Percentiles rank a stretch among this genome's conserved stretches.
These are phyloP conservation scores for Bauhinia variegata DNA, from an alignment of 306 rosid genomes.

Conservation along the genomic window DNA sequence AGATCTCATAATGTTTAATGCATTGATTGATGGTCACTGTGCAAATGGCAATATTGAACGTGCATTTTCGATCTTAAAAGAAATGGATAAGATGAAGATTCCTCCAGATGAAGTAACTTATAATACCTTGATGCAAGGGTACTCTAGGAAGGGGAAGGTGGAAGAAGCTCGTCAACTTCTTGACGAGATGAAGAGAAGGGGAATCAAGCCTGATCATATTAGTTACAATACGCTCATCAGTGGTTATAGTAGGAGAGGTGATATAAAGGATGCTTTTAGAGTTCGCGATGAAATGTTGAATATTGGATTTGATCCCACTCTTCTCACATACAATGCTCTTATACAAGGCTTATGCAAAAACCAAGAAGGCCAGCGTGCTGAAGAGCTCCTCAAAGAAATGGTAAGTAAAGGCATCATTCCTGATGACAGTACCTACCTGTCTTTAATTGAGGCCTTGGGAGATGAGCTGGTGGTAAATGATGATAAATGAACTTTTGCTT, in stretches of 20 bases:
- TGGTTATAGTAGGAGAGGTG: constrained; percentile 83
- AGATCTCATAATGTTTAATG: too few relatives aligned
- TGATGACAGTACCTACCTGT: constrained; percentile 71
- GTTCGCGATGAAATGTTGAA: constrained; percentile 79
- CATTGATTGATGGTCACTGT: constrained; percentile 82
- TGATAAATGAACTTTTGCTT: constrained; percentile 41
- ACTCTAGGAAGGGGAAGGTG: constrained; percentile 76
- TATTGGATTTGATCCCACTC: constrained; percentile 82
- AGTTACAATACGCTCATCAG: constrained; percentile 86
- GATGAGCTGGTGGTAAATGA: constrained; percentile 43
- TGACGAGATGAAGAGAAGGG: constrained; percentile 77
- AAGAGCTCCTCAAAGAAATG: constrained; percentile 88
- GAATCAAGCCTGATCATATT: constrained; percentile 79
- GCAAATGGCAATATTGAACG: constrained; percentile 56
- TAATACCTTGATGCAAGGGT: constrained; percentile 91
- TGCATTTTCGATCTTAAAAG: constrained; percentile 67
- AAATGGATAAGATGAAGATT: constrained; percentile 72
- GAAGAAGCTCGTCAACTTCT: constrained; percentile 83
- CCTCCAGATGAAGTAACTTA: constrained; percentile 79
- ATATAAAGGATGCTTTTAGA: constrained; percentile 70
- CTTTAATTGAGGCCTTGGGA: constrained; percentile 61
- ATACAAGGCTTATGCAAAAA: constrained; percentile 75
- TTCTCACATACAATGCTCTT: constrained; percentile 87
- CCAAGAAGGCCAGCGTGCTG: constrained; percentile 70
- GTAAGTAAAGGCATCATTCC: constrained; percentile 74